Evolutionary conservation across 2,329 filamentous ascomycete genomes (phyloP).

Genomic region (Fulvia fulva): DNA sequence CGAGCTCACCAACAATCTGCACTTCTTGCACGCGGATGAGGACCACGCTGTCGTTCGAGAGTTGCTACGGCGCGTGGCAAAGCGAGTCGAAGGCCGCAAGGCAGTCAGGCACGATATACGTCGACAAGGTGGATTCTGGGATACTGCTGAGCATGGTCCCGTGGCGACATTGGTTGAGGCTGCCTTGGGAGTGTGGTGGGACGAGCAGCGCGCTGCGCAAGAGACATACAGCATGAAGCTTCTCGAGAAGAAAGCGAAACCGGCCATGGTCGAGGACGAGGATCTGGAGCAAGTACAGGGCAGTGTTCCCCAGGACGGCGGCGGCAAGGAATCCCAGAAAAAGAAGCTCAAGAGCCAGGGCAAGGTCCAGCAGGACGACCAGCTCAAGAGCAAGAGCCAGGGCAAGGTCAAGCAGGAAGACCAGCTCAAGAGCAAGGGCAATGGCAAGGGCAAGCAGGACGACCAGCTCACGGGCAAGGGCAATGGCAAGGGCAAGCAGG

Average conservation of each 20-base stretch:
- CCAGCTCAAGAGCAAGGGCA: too few species aligned
- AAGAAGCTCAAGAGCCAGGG: background rate
- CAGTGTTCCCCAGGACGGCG: too few species aligned
- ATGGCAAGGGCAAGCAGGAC: too few species aligned
- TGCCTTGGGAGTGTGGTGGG: background rate
- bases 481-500: too few species aligned
- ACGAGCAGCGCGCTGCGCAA: background rate
- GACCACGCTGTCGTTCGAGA: background rate
- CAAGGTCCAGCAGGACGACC: too few species aligned
- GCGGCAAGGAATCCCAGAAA: background rate
- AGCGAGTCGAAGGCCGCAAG: background rate
- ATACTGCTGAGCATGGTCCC: background rate
- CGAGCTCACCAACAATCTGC: background rate
- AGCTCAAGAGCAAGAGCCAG: too few species aligned
- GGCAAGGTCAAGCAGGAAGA: too few species aligned
- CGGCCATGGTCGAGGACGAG: too few species aligned
- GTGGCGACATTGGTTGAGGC: background rate
- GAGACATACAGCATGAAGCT: background rate
- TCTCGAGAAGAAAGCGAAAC: too few species aligned
- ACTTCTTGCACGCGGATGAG: background rate
- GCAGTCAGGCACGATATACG: background rate
- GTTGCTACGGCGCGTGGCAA: background rate
- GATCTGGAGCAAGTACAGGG: too few species aligned
- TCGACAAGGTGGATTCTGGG: background rate
- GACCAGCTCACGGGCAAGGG: too few species aligned